Base-by-base conservation (phyloP, 257 asterid species). In the Penstemon davidsonii region DNA sequence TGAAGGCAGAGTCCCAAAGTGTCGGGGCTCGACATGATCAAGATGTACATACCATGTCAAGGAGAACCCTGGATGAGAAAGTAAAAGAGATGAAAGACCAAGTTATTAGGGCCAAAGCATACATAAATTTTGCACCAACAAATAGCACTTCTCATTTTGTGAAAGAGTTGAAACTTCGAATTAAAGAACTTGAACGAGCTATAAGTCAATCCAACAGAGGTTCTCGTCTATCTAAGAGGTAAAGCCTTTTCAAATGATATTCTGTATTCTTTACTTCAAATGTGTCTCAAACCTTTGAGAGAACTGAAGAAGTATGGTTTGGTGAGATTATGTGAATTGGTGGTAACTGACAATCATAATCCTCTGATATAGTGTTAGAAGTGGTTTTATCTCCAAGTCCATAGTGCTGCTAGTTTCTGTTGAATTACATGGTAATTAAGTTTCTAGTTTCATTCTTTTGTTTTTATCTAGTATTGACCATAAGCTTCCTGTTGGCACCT, bases 151-250 rank as follows among this genome's bases (percentile, higher is more conserved):
- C 96, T 73, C 97, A 88, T 79, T 65, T 88, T 67, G 88, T 84
- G 64, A 94, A 83, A 80, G 99, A 87, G 84, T 78, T 94, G 84
- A 94, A 80, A 81, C 66, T 85, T 52, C 88, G 97, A 76, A 78
- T 91, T n/a, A 94, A 83, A 80, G 99, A 91, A 73, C 69, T 88
- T 70, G 96, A 91, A 76, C 79, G 87, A 72, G 89, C 96, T n/a
- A 46, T 73, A 44, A 84, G 83, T 65, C 93, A 78, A 7, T 60
- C 79, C 75, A 74, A 76, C 67, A 84, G 81, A 84, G 96, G 86
- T 86, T 84, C 85, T 75, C 82, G 77, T 54, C 44, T 93, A 64
- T 74, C 95, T 33, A 80, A 67, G 86, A 83, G 95, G 99, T 93
- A 84, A 12, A 50, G 1, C 46, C 3, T 11, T 62, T 66, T 38